Base-by-base conservation (phyloP, 768 basidiomycete species). In the Suillus subalutaceus region DNA sequence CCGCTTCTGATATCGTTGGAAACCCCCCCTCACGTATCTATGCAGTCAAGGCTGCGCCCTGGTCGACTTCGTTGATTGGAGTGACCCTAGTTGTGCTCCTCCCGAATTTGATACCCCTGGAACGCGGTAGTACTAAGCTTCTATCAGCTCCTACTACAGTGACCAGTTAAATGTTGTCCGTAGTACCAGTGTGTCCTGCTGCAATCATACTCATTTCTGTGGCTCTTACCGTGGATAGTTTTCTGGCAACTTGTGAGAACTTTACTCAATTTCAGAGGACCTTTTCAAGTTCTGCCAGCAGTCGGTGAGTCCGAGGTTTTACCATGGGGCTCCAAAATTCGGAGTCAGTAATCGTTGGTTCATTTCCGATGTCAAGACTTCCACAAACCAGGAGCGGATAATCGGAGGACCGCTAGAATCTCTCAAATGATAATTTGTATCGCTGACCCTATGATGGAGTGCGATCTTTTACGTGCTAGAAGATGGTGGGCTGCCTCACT, bases 1-100 rank as follows among this genome's bases (percentile, higher is more conserved):
- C 38, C n/a, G 52, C 53, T 55, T 38, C 48, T 57, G 63, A 63
- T 59, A 59, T 30, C 58, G 40, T 59, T 38, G 38, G 38, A 59
- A 40, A 40, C 23, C 26, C 26, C 30, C 30, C 53, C 53, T 55
- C 53, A 55, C 53, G 53, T 55, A 55, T 55, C 53, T 55, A 59
- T 59, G 26, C 40, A 59, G 40, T 60, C 41, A 32, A 60, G 41
- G 59, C 16, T 30, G 18, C 59, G 41, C 41, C 41, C 26, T 59
- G 23, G 15, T n/a, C 58, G 41, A 32, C 23, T 41, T 60, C 40
- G 26, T 43, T 30, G 59, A 60, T 43, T 60, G 59, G 59, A 60
- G 59, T 30, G 6, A 60, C 41, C 59, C 41, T 43, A 15, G n/a
- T 60, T 43, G 53, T 40, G 59, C 37, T 60, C 59, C 59, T 60